Conservation (phyloP, 345 rosid genomes). For the Sonneratia alba region DNA sequence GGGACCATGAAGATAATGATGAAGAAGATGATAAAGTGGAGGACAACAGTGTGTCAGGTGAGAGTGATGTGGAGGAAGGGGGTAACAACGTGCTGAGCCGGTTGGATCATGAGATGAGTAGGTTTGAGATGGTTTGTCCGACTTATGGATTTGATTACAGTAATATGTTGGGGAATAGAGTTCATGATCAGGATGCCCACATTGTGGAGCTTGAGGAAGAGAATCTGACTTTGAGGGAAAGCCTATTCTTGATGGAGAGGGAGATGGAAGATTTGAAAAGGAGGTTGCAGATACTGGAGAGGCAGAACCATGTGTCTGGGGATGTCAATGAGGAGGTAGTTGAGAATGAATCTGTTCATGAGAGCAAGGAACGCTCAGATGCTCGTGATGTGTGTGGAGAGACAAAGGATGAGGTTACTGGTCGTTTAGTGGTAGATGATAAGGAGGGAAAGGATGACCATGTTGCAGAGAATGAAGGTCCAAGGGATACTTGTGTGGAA, state of each 20-base stretch:
- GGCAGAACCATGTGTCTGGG: constrained; percentile 41
- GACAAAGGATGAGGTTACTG: constrained; percentile 11
- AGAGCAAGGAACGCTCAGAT: constrained; percentile 61
- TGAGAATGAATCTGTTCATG: constrained; percentile 58
- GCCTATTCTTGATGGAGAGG: constrained; percentile 85
- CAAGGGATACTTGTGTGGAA: constrained; percentile 1
- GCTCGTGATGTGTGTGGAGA: constrained; percentile 15
- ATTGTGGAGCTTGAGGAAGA: constrained; percentile 90
- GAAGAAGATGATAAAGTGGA: constrained; percentile 90
- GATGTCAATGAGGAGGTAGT: constrained; percentile 60
- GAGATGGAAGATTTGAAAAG: constrained; percentile 80
- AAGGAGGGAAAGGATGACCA: constrained; percentile 9
- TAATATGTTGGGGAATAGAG: constrained; percentile 80
- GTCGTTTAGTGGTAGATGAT: constrained; percentile 5
- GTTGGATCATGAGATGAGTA: constrained; percentile 87
- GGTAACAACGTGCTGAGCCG: constrained; percentile 80
- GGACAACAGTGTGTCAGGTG: constrained; percentile 60
- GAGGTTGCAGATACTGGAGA: constrained; percentile 78
- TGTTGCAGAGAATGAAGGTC: constrained; percentile 2
- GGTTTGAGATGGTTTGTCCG: constrained; percentile 97
- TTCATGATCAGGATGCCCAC: constrained; percentile 92
- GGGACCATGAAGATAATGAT: constrained; percentile 36
- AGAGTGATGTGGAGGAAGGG: constrained; percentile 96
- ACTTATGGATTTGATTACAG: constrained; percentile 46
- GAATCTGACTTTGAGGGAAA: constrained; percentile 82